Evolutionary conservation across 352 stramenopile species (phyloP).

Genomic region (Elongisporangium anandrum): DNA sequence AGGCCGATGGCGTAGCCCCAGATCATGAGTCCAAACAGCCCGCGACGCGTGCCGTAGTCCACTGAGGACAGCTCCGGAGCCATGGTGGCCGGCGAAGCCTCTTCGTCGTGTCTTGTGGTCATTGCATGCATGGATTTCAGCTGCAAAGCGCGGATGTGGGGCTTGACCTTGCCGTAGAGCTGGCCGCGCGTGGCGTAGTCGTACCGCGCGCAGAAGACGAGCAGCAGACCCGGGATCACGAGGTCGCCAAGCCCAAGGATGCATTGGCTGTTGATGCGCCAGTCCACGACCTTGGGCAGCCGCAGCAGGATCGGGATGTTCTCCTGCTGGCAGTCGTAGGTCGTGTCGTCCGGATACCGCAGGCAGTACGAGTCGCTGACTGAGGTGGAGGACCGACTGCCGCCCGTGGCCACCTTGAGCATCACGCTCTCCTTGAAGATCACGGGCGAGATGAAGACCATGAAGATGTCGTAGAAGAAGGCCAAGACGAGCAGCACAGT

Average conservation of each 20-base stretch:
- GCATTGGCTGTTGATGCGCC: conserved; percentile 77
- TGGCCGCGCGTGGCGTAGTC: conserved; percentile 87
- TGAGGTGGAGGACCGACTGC: conserved; percentile 40
- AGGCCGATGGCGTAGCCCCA: conserved; percentile 94
- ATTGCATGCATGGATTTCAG: background rate
- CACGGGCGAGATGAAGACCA: conserved; percentile 93
- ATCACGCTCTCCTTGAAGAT: conserved; percentile 92
- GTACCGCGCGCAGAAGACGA: conserved; percentile 94
- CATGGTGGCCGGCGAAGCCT: conserved; percentile 1
- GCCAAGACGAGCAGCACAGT: conserved; percentile 89
- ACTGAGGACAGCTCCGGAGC: conserved; percentile 47
- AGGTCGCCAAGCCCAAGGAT: conserved; percentile 97
- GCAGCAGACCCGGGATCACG: conserved; percentile 91
- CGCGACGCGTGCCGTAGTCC: conserved; percentile 26
- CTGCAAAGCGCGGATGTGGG: conserved; percentile 8
- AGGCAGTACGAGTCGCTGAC: conserved; percentile 56
- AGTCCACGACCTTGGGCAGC: conserved; percentile 92
- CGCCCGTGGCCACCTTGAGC: conserved; percentile 92
- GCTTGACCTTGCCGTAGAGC: conserved; percentile 54
- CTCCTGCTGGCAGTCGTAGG: conserved; percentile 65
- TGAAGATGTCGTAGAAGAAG: conserved; percentile 97
- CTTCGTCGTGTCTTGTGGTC: background rate
- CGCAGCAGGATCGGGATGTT: conserved; percentile 93
- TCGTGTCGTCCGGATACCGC: conserved; percentile 64
- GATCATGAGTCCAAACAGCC: conserved; percentile 80